Percentiles rank a stretch among this genome's conserved stretches.
Evolutionary conservation across 2,329 filamentous ascomycete genomes (phyloP).

Genomic region (Tolypocladium inflatum): DNA sequence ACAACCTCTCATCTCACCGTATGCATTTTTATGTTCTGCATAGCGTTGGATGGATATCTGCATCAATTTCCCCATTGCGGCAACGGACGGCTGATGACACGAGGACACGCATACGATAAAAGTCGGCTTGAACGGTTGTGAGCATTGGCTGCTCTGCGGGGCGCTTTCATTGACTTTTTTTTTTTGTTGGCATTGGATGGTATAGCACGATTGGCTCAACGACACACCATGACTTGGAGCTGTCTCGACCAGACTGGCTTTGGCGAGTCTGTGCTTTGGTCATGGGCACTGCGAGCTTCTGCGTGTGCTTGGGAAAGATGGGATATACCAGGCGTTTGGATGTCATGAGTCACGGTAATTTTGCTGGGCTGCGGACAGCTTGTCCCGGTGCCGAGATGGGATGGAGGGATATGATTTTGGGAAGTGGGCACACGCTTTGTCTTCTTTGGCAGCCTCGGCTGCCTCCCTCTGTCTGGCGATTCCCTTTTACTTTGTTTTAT

Average conservation of each 20-base stretch:
- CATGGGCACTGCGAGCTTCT: neutral
- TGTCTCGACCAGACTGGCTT: neutral
- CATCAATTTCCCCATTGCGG: neutral
- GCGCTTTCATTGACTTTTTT: neutral
- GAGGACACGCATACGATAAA: neutral
- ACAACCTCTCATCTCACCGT: neutral
- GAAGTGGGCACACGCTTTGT: neutral
- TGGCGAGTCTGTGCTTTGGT: neutral
- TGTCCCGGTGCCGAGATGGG: neutral
- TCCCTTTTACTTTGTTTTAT: neutral
- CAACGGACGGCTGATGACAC: neutral
- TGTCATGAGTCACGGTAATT: conserved; percentile 5
- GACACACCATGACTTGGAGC: neutral
- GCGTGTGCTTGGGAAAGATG: conserved; percentile 1
- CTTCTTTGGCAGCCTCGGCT: neutral
- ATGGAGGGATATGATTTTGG: neutral
- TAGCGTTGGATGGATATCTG: neutral
- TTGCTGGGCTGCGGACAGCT: conserved; percentile 1
- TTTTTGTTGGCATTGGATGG: neutral
- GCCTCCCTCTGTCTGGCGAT: neutral
- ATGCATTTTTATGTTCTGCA: neutral
- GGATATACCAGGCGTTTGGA: conserved; percentile 8
- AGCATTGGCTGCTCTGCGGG: neutral
- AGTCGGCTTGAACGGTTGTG: neutral
- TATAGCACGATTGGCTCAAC: neutral